Conservation (phyloP, 1,139 yeast genomes). For the Suhomyces bribrorum region DNA sequence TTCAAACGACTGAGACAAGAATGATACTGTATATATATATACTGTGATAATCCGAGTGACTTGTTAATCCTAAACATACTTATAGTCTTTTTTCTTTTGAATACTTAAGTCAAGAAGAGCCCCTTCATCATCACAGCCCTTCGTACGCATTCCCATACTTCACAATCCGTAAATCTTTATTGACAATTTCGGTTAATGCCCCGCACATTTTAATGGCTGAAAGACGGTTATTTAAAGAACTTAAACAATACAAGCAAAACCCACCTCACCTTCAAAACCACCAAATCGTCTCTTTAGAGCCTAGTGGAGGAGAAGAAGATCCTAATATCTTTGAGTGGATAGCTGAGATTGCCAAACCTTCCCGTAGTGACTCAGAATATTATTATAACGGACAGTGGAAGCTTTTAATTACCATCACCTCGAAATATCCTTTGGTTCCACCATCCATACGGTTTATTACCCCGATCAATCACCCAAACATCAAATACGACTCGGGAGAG, state of each 20-base stretch:
- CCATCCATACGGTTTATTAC: slow-evolving; percentile 64
- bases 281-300: slow-evolving; percentile 46
- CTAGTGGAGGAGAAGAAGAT: slow-evolving; percentile 40
- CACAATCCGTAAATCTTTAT: background rate
- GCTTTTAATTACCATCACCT: slow-evolving; percentile 51
- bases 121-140: too few relatives aligned
- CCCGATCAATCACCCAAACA: slow-evolving; percentile 75
- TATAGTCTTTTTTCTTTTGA: too few relatives aligned
- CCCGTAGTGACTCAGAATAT: slow-evolving; percentile 37
- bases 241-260: slow-evolving; percentile 20
- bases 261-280: slow-evolving; percentile 27
- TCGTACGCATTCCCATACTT: background rate
- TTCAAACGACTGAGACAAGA: background rate
- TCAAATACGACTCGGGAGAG: slow-evolving; percentile 59
- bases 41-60: slow-evolving; percentile 1
- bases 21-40: slow-evolving; percentile 1
- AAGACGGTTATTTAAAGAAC: slow-evolving; percentile 26
- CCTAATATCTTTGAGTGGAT: slow-evolving; percentile 53
- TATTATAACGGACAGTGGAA: slow-evolving; percentile 61
- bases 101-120: too few relatives aligned
- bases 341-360: slow-evolving; percentile 60
- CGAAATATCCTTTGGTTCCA: slow-evolving; percentile 67
- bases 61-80: background rate
- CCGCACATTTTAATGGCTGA: slow-evolving; percentile 21
- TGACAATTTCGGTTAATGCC: background rate